These are phyloP conservation scores for Sarcomyxa edulis DNA, from an alignment of 768 basidiomycete species.

Conservation along the genomic window DNA sequence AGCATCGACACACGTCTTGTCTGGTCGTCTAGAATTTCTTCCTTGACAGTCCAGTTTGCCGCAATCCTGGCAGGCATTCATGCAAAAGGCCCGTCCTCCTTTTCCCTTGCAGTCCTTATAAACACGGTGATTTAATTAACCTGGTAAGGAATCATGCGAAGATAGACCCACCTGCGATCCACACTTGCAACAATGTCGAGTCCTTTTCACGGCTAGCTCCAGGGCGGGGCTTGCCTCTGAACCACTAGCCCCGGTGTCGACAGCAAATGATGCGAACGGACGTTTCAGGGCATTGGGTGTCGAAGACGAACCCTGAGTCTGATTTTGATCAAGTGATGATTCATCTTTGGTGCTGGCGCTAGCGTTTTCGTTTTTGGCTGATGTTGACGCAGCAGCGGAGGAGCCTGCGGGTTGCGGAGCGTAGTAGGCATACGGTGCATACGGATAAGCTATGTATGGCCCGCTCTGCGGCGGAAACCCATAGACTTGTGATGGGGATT, in stretches of 20 bases:
- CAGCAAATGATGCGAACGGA: constrained; percentile 6
- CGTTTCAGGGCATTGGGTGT: constrained; percentile 7
- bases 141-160: too few relatives aligned
- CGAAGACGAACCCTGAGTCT: too few relatives aligned
- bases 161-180: too few relatives aligned
- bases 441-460: background rate
- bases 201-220: constrained; percentile 48
- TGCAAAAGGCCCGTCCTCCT: constrained; percentile 70
- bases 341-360: background rate
- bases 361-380: constrained; percentile 15
- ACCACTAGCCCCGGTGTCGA: constrained; percentile 1
- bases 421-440: constrained; percentile 3
- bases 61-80: constrained; percentile 75
- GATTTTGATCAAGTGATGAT: constrained; percentile 1
- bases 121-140: too few relatives aligned
- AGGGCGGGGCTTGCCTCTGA: constrained; percentile 18
- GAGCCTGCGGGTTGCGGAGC: constrained; percentile 17
- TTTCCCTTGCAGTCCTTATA: constrained; percentile 86
- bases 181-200: constrained; percentile 80
- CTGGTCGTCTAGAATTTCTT: constrained; percentile 72
- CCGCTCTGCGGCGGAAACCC: background rate
- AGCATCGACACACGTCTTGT: constrained; percentile 64
- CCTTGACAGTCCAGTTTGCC: constrained; percentile 77
- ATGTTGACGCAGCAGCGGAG: constrained; percentile 10
- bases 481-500: background rate